Base-by-base conservation (phyloP, 2,329 filamentous ascomycete species). In the Exophiala mesophila region DNA sequence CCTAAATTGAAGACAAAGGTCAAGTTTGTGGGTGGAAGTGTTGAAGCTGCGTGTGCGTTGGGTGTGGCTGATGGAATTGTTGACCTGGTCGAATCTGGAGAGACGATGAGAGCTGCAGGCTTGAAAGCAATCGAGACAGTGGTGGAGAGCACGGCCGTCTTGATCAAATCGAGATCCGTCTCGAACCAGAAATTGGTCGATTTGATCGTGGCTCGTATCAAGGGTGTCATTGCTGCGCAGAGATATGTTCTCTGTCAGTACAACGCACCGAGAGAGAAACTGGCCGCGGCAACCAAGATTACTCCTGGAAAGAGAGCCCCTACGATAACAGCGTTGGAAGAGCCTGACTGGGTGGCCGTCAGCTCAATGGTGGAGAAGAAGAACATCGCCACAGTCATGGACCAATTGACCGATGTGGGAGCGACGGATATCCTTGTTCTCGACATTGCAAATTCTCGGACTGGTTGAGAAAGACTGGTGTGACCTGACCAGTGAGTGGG, bases 11-110 rank as follows among this genome's bases (percentile, higher is more conserved):
- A 75, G 58, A 97, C 92, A 7, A 88, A 88, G 60, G 88, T 98
- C 58, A 87, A 95, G 59, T 94, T 92, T 66, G 77, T 97, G 47
- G 92, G 90, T 53, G 92, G 92, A 12, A 97, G 90, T 73, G 92
- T 98, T 23, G 92, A 98, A 70, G 90, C 92, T 38, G 90, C 92
- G 28, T 98, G 92, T 62, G 90, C 92, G 15, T 72, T 98, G 41
- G 92, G 92, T 39, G 89, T 97, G 19, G 92, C 92, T 31, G 90
- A 97, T 63, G 92, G 90, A 37, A 96, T 98, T 63, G 88, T 98
- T 34, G 92, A 98, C 69, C 80, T 98, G 44, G 92, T 98, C 61
- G 88, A 98, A 73, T 97, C 92, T 15, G 92, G 92, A 43, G 90
- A 97, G 68, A 98, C 92, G 0, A 98, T 98, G 92, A 85, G 86